Percentiles rank a stretch among this genome's conserved stretches.
phyloP scores from a whole-genome alignment of 2,329 filamentous ascomycete genomes.

The Neonectria sp. region DNA sequence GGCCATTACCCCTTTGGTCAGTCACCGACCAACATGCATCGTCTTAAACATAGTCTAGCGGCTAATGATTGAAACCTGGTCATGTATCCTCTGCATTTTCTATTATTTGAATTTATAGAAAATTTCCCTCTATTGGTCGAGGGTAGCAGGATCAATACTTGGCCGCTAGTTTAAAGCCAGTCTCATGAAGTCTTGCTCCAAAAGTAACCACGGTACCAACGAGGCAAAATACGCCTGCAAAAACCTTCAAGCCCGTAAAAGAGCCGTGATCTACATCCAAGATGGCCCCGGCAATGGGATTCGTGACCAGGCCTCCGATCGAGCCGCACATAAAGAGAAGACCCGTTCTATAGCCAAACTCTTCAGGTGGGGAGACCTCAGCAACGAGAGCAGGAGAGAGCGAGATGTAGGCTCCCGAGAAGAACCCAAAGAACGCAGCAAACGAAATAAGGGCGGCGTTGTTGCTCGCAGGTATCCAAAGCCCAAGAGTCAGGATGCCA shows the following conservation, averaged over 20 bases:
- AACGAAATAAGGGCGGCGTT: constrained; percentile 54
- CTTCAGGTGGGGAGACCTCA: constrained; percentile 53
- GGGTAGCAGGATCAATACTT: constrained; percentile 11
- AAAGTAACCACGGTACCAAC: constrained; percentile 32
- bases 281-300: constrained; percentile 69
- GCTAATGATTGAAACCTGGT: too few species aligned
- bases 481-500: constrained; percentile 53
- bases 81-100: too few species aligned
- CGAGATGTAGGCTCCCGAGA: constrained; percentile 58
- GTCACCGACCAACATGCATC: too few species aligned
- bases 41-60: too few species aligned
- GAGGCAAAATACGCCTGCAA: constrained; percentile 45
- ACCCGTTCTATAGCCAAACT: constrained; percentile 53
- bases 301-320: constrained; percentile 70
- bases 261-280: constrained; percentile 47
- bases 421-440: constrained; percentile 59
- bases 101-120: too few species aligned
- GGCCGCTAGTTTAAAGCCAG: constrained; percentile 9
- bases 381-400: constrained; percentile 56
- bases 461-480: constrained; percentile 59
- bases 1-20: too few species aligned
- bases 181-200: constrained; percentile 18
- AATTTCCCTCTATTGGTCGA: too few species aligned
- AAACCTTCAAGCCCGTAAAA: constrained; percentile 55
- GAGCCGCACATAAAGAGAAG: constrained; percentile 67